A percentile compares a stretch with the other conserved stretches of the same genome.
phyloP scores from a whole-genome alignment of 345 rosid species.

The Citrus australasica region DNA sequence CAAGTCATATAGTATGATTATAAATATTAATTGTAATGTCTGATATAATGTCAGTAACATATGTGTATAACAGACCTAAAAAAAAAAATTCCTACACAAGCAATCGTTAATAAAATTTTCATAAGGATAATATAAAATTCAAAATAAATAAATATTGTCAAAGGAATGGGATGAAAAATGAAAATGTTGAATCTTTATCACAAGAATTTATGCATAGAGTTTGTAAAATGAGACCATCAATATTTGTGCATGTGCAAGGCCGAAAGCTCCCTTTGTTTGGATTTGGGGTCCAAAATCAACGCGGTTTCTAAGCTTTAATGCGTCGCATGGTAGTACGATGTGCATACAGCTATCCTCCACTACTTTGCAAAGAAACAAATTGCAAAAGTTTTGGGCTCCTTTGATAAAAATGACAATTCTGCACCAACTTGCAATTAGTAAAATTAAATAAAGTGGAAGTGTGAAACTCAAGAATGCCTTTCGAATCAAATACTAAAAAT shows the following conservation, averaged over 20 bases:
- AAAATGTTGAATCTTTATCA: neutral
- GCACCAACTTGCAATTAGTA: neutral
- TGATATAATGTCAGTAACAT: too few species aligned
- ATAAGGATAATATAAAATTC: too few species aligned
- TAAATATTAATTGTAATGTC: too few species aligned
- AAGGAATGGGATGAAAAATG: neutral
- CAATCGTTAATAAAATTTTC: too few species aligned
- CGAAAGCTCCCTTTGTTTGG: neutral
- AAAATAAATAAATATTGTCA: too few species aligned
- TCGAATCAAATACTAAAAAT: neutral
- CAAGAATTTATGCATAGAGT: neutral
- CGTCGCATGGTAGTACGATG: neutral
- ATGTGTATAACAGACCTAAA: fast-evolving
- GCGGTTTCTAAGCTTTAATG: neutral
- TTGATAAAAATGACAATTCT: neutral
- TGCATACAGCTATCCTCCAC: conserved; percentile 8
- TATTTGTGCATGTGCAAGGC: neutral
- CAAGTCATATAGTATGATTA: too few species aligned
- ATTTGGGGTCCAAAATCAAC: conserved; percentile 2
- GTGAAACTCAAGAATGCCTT: neutral
- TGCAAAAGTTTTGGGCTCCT: neutral
- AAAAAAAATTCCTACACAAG: too few species aligned
- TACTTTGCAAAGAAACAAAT: neutral
- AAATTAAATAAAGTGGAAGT: neutral
- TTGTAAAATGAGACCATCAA: neutral